Evolutionary conservation across 169 alveolate species (phyloP).

Genomic region (Toxoplasma gondii): DNA sequence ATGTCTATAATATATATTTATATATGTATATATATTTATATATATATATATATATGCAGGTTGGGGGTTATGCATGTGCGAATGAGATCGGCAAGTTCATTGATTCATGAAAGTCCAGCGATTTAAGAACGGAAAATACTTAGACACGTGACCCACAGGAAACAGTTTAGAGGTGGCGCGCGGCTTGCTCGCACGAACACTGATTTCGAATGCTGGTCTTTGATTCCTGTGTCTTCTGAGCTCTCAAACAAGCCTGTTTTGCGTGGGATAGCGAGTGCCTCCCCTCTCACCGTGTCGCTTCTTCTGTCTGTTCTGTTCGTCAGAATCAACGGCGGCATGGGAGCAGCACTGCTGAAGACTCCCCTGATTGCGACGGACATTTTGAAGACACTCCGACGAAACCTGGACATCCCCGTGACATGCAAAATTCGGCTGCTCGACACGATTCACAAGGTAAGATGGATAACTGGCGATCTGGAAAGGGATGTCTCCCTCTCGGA

Average conservation of each 20-base stretch:
- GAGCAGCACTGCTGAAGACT: constrained; percentile 70
- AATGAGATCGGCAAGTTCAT: no score
- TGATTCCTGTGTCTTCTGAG: no score
- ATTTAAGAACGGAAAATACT: no score
- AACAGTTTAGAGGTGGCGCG: no score
- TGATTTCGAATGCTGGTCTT: no score
- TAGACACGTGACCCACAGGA: no score
- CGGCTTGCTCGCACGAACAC: no score
- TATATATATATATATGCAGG: neutral
- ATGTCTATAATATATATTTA: neutral
- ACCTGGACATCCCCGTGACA: constrained; percentile 63
- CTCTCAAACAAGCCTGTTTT: no score
- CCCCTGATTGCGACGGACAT: constrained; percentile 68
- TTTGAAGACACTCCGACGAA: constrained; percentile 61
- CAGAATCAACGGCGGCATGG: constrained; percentile 72
- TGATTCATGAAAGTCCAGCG: no score
- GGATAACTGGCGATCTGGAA: neutral
- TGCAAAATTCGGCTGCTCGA: constrained; percentile 70
- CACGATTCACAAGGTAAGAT: constrained; percentile 52
- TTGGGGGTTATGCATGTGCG: no score
- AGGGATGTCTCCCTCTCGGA: neutral
- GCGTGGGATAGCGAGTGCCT: no score
- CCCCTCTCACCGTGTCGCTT: neutral
- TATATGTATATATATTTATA: neutral
- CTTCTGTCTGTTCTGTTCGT: neutral